Base-by-base conservation (phyloP, 1,139 yeast species). In the Yamadazyma diospyri region DNA sequence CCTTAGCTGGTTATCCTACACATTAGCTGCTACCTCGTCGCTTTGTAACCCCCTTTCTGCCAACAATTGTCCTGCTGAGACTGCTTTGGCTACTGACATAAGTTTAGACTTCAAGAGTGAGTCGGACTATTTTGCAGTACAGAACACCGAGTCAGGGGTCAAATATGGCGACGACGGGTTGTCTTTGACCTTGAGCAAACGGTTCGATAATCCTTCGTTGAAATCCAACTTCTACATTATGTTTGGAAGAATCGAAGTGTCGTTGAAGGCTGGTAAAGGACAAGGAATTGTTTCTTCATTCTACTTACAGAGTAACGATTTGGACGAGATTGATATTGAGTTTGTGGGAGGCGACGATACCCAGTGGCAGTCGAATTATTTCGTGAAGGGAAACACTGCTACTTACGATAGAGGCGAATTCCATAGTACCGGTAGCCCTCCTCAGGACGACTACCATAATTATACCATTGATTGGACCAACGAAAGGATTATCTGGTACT, bases 321-420 rank as follows among this genome's bases (percentile, higher is more conserved):
- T 79, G 42, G 95, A 85, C 55, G 95, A 85, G 56, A 75, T 85
- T 31, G 95, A 85, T 57, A 54, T 82, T 31, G 94, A 85, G 55
- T 78, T 88, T 76, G 61, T 81, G 32, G 94, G 95, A 13, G 77
- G 82, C 32, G 88, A 83, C 49, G 66, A 64, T 8, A 65, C 74
- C 23, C 77, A 80, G 48, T 78, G 83, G 50, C 94, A 84, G 57
- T 69, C 88, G 17, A 85, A 86, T 56, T 86, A 60, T 54, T 86
- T 84, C 59, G 77, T 84, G 19, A 80, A 84, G 51, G 95, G 95
- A 39, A 69, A 81, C 46, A 73, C 81, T 2, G 56, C 75, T 4
- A 74, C 85, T 4, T 83, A 79, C 50, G 83, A 81, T 49, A 70
- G 94, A 53, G 95, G 95, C 36, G 76, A 60, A 31, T 81, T 72